Percentiles rank a stretch among this genome's conserved stretches.
phyloP scores from a whole-genome alignment of 768 basidiomycete species.

The Rhizopogon salebrosus region DNA sequence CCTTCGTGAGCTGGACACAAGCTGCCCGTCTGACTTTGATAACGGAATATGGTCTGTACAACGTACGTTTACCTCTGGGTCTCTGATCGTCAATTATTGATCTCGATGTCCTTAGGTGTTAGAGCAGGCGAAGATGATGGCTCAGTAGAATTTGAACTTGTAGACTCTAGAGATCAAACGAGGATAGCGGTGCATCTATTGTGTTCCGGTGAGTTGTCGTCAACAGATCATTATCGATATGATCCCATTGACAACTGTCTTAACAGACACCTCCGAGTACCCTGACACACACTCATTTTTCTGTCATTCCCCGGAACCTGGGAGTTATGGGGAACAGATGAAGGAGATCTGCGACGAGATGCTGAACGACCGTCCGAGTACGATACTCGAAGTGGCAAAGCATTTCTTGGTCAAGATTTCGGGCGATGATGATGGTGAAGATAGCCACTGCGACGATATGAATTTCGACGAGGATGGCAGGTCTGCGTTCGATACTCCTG shows the following conservation, averaged over 20 bases:
- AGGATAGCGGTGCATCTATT: conserved; percentile 38
- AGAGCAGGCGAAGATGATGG: conserved; percentile 59
- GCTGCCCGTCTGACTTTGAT: conserved; percentile 30
- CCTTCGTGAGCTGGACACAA: conserved; percentile 40
- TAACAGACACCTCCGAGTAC: conserved; percentile 60
- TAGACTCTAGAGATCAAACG: conserved; percentile 28
- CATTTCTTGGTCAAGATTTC: conserved; percentile 30
- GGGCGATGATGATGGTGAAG: conserved; percentile 33
- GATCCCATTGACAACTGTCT: not conserved
- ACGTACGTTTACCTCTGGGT: conserved; percentile 27
- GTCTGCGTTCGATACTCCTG: too few relatives aligned
- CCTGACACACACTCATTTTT: conserved; percentile 54
- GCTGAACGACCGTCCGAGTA: conserved; percentile 33
- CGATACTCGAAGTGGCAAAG: conserved; percentile 42
- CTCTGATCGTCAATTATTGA: not conserved
- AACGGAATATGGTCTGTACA: conserved; percentile 34
- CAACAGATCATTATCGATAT: not conserved
- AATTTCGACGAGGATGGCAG: conserved; percentile 13
- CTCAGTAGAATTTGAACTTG: conserved; percentile 45
- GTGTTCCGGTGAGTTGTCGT: conserved; percentile 39
- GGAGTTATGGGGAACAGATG: conserved; percentile 33
- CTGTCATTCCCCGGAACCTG: conserved; percentile 46
- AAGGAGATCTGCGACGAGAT: conserved; percentile 42
- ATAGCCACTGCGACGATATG: conserved; percentile 22
- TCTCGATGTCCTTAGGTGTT: conserved; percentile 32